Evolutionary conservation across 2,329 filamentous ascomycete species (phyloP), one percentile per base, ranked within the genome.

Genomic region (Penicillium sp.): DNA sequence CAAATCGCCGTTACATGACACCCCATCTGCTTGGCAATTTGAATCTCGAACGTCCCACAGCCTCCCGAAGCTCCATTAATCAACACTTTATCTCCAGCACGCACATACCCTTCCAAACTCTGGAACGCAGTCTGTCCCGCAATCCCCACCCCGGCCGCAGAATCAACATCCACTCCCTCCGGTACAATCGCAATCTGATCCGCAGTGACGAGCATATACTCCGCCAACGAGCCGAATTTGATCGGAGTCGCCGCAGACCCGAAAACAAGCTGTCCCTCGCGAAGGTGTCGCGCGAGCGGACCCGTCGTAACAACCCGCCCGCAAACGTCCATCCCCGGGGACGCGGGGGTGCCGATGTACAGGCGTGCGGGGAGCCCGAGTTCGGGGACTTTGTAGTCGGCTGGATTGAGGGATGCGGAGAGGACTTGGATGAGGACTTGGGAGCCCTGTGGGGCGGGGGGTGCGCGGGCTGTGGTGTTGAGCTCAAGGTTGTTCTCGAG

Each of bases 21-120:
- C 0, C 86, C 87, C 3, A 85, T 68, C 0, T 78, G 76, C 70
- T 88, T 89, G 8, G 87, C 87, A 48, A 89, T 82, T 69, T 90
- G 87, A 56, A 90, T 85, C 0, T 80, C 83, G 59, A 82, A 88
- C 0, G 82, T 80, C 0, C 88, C 88, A 0, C 80, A 83, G 0
- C 87, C 87, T 10, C 88, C 88, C 6, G 82, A 85, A 0, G 86
- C 87, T 13, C 86, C 87, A 65, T 89, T 89, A 71, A 89, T 83
- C 68, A 89, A 85, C 7, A 90, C 79, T 66, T 80, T 83, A 55
- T 84, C 80, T n/a, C 85, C 85, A 4, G 73, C 62, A 25, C 78
- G 76, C 51, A 83, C 79, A 59, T 80, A 72, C 1, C 79, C 78
- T n/a, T 83, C 71, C 26, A 85, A 74, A 35, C 73, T 70, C 68